Percentiles rank a stretch among this genome's conserved stretches.
phyloP scores from a whole-genome alignment of 345 rosid species.

The Syzygium oleosum region DNA sequence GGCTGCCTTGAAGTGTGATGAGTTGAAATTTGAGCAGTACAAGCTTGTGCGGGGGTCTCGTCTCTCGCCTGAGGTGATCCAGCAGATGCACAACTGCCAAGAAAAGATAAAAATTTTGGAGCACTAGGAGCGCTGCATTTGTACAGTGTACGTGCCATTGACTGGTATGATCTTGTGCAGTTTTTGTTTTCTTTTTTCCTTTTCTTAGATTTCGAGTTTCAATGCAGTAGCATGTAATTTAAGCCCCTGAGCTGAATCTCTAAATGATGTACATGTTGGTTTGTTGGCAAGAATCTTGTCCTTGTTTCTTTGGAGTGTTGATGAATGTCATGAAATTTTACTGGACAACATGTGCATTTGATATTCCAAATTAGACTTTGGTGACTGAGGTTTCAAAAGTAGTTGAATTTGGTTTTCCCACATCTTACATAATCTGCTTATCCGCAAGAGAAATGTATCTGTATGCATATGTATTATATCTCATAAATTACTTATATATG shows the following conservation, averaged over 20 bases:
- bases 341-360: background rate
- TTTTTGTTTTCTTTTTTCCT: background rate
- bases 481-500: background rate
- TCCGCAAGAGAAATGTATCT: background rate
- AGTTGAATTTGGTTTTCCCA: background rate
- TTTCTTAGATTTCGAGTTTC: background rate
- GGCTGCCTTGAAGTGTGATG: slow-evolving; percentile 72
- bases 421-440: background rate
- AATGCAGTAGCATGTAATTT: background rate
- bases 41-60: slow-evolving; percentile 30
- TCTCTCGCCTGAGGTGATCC: slow-evolving; percentile 38
- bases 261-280: background rate
- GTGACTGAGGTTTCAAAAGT: background rate
- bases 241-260: background rate
- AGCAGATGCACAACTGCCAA: slow-evolving; percentile 48
- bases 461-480: background rate
- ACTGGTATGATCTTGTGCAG: background rate
- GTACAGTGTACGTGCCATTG: background rate
- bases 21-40: slow-evolving; percentile 57
- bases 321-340: background rate
- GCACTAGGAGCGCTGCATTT: background rate
- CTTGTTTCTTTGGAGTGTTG: background rate
- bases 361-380: background rate
- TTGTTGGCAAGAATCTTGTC: background rate
- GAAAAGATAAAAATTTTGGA: slow-evolving; percentile 63